Evolutionary conservation across 371 early-diverging fungal species (phyloP).

Genomic region (Haplosporangium sp.): DNA sequence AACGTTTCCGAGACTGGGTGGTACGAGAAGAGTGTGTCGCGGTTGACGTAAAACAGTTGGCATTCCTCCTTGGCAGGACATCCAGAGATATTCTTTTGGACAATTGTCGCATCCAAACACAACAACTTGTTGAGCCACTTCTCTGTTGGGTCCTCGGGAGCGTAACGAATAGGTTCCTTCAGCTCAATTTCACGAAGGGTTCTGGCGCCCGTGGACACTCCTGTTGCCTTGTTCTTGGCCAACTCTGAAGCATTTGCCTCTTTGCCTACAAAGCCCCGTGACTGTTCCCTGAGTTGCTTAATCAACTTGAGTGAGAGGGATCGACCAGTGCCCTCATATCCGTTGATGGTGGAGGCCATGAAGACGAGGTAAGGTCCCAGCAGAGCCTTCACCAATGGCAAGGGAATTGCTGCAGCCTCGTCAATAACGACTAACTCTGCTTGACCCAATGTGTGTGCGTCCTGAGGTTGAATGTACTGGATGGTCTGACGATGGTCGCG

Average conservation of each 20-base stretch:
- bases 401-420: constrained; percentile 99
- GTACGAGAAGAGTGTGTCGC: constrained; percentile 96
- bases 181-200: constrained; percentile 91
- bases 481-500: constrained; percentile 98
- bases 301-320: constrained; percentile 96
- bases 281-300: constrained; percentile 92
- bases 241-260: constrained; percentile 58
- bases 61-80: constrained; percentile 96
- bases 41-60: constrained; percentile 95
- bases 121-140: constrained; percentile 96
- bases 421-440: constrained; percentile 99
- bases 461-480: constrained; percentile 97
- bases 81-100: constrained; percentile 80
- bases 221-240: constrained; percentile 59
- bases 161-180: constrained; percentile 97
- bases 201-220: constrained; percentile 71
- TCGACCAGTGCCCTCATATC: constrained; percentile 99
- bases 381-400: constrained; percentile 91
- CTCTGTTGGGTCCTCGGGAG: constrained; percentile 93
- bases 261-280: constrained; percentile 79
- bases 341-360: constrained; percentile 99
- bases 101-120: constrained; percentile 90
- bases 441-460: constrained; percentile 91
- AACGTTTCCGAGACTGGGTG: constrained; percentile 97
- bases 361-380: constrained; percentile 97